Conservation (phyloP, 2,329 filamentous ascomycete species). For the Colletotrichum chlorophyti region DNA sequence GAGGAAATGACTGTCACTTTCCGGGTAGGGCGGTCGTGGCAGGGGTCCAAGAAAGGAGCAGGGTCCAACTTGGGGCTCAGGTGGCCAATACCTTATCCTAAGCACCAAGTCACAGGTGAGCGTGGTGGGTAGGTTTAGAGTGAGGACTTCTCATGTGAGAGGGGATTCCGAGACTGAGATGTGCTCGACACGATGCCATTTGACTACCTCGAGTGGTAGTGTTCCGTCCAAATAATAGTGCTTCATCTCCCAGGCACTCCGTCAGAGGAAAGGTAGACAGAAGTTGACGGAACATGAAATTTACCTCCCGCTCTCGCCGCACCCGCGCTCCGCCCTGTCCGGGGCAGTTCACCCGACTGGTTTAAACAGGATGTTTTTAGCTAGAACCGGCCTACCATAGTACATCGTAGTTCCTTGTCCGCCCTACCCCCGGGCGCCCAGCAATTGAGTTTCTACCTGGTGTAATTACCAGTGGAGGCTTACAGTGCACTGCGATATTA, state of each 20-base stretch:
- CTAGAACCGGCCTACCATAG: background rate
- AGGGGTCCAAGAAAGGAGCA: too few species aligned
- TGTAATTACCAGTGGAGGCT: constrained; percentile 11
- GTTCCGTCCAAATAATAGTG: too few species aligned
- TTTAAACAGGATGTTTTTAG: constrained; percentile 11
- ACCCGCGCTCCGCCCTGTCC: constrained; percentile 26
- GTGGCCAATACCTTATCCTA: background rate
- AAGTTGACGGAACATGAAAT: constrained; percentile 5
- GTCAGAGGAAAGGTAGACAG: too few species aligned
- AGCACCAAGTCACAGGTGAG: background rate
- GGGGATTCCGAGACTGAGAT: too few species aligned
- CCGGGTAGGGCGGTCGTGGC: too few species aligned
- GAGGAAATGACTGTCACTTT: too few species aligned
- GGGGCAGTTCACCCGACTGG: background rate
- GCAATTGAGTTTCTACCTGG: constrained; percentile 16
- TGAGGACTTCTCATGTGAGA: too few species aligned
- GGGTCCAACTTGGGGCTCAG: background rate
- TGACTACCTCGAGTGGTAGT: too few species aligned
- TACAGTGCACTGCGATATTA: background rate
- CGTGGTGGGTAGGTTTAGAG: too few species aligned
- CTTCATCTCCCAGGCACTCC: too few species aligned
- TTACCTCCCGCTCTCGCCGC: constrained; percentile 4
- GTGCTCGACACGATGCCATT: too few species aligned
- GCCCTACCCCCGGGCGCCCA: constrained; percentile 15
- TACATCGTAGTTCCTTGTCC: background rate